Evolutionary conservation across 2,329 filamentous ascomycete species (phyloP).

Genomic region (Clarireedia sp.): DNA sequence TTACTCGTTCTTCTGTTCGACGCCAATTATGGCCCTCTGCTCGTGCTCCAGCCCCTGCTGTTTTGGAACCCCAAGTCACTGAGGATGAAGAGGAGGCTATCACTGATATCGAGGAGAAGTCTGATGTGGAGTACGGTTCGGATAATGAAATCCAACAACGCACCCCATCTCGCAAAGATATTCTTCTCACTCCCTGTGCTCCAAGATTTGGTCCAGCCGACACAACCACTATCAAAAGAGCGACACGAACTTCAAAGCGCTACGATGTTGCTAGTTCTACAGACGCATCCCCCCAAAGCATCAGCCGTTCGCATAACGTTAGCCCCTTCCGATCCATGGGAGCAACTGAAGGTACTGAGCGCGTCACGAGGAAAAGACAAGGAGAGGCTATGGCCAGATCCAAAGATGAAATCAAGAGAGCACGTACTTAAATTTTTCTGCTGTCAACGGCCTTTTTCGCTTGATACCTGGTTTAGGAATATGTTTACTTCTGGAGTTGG

Average conservation of each 20-base stretch:
- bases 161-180: constrained; percentile 20
- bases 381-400: constrained; percentile 31
- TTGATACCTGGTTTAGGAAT: neutral
- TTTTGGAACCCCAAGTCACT: constrained; percentile 53
- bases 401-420: constrained; percentile 15
- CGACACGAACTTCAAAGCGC: constrained; percentile 48
- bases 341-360: constrained; percentile 31
- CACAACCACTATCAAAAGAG: constrained; percentile 53
- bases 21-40: constrained; percentile 4
- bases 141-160: constrained; percentile 1
- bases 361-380: constrained; percentile 37
- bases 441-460: neutral
- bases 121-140: neutral
- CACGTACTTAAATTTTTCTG: neutral
- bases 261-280: constrained; percentile 21
- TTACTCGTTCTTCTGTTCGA: constrained; percentile 48
- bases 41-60: constrained; percentile 38
- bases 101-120: constrained; percentile 40
- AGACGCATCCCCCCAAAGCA: constrained; percentile 21
- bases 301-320: constrained; percentile 11
- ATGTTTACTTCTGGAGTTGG: neutral
- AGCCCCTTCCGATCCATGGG: constrained; percentile 60
- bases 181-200: constrained; percentile 44
- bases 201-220: constrained; percentile 50
- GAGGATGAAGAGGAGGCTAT: constrained; percentile 46